phyloP scores from a whole-genome alignment of 108 stramenopile genomes.

The Discostella stelligeroides region DNA sequence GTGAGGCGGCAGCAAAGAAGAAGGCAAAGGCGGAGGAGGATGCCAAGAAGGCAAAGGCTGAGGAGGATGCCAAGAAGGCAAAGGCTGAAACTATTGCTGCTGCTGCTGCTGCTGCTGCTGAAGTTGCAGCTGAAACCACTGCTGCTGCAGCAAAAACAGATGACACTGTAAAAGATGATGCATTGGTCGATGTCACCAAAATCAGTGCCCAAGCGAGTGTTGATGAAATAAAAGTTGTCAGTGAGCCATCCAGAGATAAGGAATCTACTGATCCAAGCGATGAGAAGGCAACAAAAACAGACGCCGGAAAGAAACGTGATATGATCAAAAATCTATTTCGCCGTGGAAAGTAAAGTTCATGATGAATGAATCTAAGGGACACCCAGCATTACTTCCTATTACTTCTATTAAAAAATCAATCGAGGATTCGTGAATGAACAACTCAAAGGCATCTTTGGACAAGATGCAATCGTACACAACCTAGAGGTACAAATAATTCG shows the following conservation, averaged over 20 bases:
- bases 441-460: too few relatives aligned
- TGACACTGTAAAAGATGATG: not conserved
- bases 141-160: too few relatives aligned
- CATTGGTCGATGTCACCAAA: not conserved
- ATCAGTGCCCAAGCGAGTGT: not conserved
- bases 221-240: not conserved
- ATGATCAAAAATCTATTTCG: slow-evolving; percentile 31
- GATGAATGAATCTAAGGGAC: too few relatives aligned
- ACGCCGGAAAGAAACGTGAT: slow-evolving; percentile 15
- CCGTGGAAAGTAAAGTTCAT: slow-evolving; percentile 7
- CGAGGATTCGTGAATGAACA: too few relatives aligned
- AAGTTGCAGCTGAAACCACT: not conserved
- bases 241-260: not conserved
- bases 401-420: too few relatives aligned
- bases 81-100: not conserved
- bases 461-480: too few relatives aligned
- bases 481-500: not conserved
- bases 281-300: slow-evolving; percentile 10
- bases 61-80: slow-evolving; percentile 4
- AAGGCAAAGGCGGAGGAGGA: slow-evolving; percentile 9
- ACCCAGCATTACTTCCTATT: too few relatives aligned
- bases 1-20: slow-evolving; percentile 13
- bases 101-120: not conserved
- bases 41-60: slow-evolving; percentile 13
- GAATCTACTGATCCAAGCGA: not conserved